Percentiles rank a stretch among this genome's conserved stretches.
Conservation (phyloP, 371 early-diverging fungal species). For the Dinochytrium kinnereticum region DNA sequence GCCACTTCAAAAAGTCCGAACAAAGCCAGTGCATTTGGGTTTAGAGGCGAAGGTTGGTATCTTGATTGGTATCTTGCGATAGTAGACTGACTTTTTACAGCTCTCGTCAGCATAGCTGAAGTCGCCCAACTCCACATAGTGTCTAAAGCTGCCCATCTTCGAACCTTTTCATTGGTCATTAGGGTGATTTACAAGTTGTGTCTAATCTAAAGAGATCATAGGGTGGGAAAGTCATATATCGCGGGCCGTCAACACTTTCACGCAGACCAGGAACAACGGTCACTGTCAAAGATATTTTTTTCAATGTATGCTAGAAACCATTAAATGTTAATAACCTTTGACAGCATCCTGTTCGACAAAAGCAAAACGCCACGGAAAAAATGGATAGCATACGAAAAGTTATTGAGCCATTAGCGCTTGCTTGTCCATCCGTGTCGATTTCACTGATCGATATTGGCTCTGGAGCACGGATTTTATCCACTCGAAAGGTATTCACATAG, state of each 20-base stretch:
- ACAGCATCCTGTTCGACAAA: slow-evolving; percentile 68
- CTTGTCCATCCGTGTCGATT: slow-evolving; percentile 55
- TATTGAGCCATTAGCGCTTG: slow-evolving; percentile 57
- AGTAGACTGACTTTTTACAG: slow-evolving; percentile 50
- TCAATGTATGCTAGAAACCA: slow-evolving; percentile 56
- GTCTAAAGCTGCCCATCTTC: slow-evolving; percentile 46
- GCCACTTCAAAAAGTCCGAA: slow-evolving; percentile 6
- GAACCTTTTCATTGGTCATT: slow-evolving; percentile 58
- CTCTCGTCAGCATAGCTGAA: slow-evolving; percentile 63
- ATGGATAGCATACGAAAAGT: slow-evolving; percentile 58
- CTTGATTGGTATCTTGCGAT: neutral
- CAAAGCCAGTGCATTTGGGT: slow-evolving; percentile 61
- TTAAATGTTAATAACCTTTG: neutral
- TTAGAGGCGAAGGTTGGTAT: slow-evolving; percentile 70
- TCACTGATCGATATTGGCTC: slow-evolving; percentile 52
- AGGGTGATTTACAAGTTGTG: slow-evolving; percentile 45
- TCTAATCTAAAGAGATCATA: slow-evolving; percentile 20
- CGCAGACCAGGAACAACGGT: slow-evolving; percentile 67
- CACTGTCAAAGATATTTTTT: slow-evolving; percentile 68
- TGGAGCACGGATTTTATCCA: slow-evolving; percentile 47
- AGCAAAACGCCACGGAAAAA: slow-evolving; percentile 40
- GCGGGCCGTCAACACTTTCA: slow-evolving; percentile 46
- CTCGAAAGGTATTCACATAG: slow-evolving; percentile 53
- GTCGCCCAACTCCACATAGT: slow-evolving; percentile 64
- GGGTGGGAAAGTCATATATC: slow-evolving; percentile 56